These are phyloP conservation scores for Daedaleopsis sinensis DNA, from an alignment of 768 basidiomycete species.

Conservation along the genomic window DNA sequence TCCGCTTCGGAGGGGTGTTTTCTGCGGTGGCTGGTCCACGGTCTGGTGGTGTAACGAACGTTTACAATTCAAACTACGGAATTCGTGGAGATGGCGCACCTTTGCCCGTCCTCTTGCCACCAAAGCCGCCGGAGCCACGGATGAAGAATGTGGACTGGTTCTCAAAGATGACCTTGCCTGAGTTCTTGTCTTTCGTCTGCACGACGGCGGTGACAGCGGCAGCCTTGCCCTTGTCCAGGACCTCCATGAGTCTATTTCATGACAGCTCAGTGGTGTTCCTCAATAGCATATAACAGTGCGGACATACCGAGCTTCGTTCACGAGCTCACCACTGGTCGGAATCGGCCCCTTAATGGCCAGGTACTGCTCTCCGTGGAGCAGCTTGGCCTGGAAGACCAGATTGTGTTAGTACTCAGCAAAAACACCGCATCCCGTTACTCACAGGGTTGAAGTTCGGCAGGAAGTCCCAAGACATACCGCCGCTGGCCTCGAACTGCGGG, in stretches of 20 bases:
- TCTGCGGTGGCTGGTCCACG: conserved; percentile 85
- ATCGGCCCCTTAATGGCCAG: conserved; percentile 84
- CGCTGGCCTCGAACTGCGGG: conserved; percentile 82
- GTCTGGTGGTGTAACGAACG: conserved; percentile 48
- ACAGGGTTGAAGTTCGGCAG: conserved; percentile 95
- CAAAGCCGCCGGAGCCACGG: conserved; percentile 95
- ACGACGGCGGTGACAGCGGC: conserved; percentile 83
- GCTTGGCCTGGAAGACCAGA: conserved; percentile 64
- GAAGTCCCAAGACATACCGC: conserved; percentile 75
- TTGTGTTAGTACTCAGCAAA: background rate
- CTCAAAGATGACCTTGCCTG: conserved; percentile 85
- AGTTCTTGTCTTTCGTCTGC: conserved; percentile 77
- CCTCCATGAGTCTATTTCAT: conserved; percentile 65
- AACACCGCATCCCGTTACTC: conserved; percentile 26
- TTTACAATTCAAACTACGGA: background rate
- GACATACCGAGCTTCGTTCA: conserved; percentile 70
- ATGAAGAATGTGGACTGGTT: conserved; percentile 92
- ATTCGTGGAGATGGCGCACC: conserved; percentile 48
- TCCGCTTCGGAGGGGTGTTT: conserved; percentile 80
- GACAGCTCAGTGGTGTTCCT: conserved; percentile 1
- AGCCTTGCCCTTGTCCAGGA: conserved; percentile 91
- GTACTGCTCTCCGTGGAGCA: conserved; percentile 98
- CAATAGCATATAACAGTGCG: background rate
- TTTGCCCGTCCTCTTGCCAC: conserved; percentile 82
- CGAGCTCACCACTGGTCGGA: conserved; percentile 80